Evolutionary conservation across 352 stramenopile genomes (phyloP).

Genomic region (Pythium brachiatum): DNA sequence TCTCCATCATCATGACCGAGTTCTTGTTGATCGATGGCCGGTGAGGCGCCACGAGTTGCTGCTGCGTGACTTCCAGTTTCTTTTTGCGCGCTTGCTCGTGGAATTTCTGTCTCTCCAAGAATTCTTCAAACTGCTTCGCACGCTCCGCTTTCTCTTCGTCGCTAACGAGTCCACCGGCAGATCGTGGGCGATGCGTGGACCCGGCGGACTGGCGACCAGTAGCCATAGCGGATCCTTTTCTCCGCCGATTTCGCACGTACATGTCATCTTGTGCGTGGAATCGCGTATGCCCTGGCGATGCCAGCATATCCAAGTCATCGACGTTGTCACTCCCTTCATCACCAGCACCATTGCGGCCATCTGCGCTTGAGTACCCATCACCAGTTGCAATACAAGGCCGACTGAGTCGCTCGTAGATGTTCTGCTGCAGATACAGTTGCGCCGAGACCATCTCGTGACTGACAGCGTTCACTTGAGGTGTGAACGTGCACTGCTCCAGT

Average conservation of each 20-base stretch:
- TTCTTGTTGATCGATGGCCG: slow-evolving; percentile 83
- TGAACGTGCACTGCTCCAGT: slow-evolving; percentile 74
- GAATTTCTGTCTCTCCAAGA: slow-evolving; percentile 73
- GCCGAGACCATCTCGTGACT: slow-evolving; percentile 75
- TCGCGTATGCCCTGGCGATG: slow-evolving; percentile 17
- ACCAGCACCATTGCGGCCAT: slow-evolving; percentile 16
- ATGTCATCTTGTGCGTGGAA: slow-evolving; percentile 51
- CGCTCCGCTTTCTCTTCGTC: slow-evolving; percentile 52
- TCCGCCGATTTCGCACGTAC: slow-evolving; percentile 32
- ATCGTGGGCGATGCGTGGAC: slow-evolving; percentile 43
- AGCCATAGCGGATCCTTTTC: slow-evolving; percentile 14
- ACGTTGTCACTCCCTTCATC: slow-evolving; percentile 24
- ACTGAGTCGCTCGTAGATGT: slow-evolving; percentile 84
- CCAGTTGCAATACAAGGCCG: slow-evolving; percentile 37
- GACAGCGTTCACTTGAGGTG: slow-evolving; percentile 76
- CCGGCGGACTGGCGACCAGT: not conserved
- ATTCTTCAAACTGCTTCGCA: slow-evolving; percentile 55
- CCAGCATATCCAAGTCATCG: slow-evolving; percentile 16
- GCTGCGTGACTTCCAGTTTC: slow-evolving; percentile 60
- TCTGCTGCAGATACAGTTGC: slow-evolving; percentile 81
- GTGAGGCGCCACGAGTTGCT: slow-evolving; percentile 53
- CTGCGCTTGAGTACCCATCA: slow-evolving; percentile 2
- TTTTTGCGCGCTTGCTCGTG: slow-evolving; percentile 65
- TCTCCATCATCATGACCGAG: slow-evolving; percentile 75
- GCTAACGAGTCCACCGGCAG: slow-evolving; percentile 39